Base-by-base conservation (phyloP, 2,329 filamentous ascomycete genomes). In the Akanthomyces uredinophilus region DNA sequence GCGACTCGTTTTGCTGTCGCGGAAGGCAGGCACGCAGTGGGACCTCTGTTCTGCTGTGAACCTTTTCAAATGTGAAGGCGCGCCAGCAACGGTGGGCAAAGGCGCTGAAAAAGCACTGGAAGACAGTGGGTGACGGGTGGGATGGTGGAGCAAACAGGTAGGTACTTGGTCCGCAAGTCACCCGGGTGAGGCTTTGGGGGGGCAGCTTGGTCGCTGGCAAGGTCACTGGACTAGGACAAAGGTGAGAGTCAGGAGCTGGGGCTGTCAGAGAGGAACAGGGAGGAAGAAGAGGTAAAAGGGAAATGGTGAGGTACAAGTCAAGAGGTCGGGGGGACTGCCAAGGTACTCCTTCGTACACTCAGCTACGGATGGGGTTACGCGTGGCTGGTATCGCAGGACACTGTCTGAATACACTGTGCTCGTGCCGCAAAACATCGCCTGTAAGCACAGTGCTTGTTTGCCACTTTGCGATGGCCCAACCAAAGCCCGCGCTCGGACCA, bases 131-230 rank as follows among this genome's bases (percentile, higher is more conserved):
- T 18, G 6, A 47, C 20, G 54, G 54, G 29, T 7, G 22, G 22
- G 69, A 68, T 64, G 66, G 64, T 64, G 65, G 66, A 66, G 69
- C 67, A 35, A 66, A 60, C 32, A 35, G 54, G 27, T 29, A 57
- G 53, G 76, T 78, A 78, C 76, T 70, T 78, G 68, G 63, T 69
- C 67, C 68, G 66, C 70, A 78, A 75, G 76, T 78, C 77, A 74
- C 74, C 77, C 70, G 70, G 68, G 68, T 68, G 65, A 70, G 70
- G 67, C 60, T 60, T 67, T 66, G 66, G 60, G 60, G 60, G 46
- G 67, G 71, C 66, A 24, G 44, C 37, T 39, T 29, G 53, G 24
- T 20, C 11, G 52, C 52, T 55, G 54, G 41, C 39, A 44, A 58
- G 55, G 55, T 58, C 55, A 58, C 55, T 58, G 43, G 55, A 58